Evolutionary conservation across 306 rosid species (phyloP).

Genomic region (Fagus sylvatica): DNA sequence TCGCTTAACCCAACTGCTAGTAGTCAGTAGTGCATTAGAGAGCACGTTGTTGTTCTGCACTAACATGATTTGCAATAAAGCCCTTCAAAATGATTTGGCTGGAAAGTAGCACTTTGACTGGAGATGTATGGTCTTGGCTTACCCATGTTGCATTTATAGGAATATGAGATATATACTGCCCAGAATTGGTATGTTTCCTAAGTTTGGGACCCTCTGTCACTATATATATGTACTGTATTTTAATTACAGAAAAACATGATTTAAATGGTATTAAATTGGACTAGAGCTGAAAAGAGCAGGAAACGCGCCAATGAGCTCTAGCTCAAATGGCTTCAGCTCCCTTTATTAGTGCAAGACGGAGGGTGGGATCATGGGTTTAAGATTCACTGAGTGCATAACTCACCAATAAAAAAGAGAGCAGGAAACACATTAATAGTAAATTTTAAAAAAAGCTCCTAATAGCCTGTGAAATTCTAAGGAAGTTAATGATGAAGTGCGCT

Average conservation of each 20-base stretch:
- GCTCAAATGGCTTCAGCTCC: too few species aligned
- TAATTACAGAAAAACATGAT: neutral
- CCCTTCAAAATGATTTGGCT: neutral
- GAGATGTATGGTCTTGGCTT: neutral
- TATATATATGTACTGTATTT: neutral
- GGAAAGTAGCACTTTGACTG: neutral
- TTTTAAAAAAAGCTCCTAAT: neutral
- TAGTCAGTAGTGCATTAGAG: neutral
- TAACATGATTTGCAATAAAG: neutral
- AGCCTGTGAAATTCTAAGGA: neutral
- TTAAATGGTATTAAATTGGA: neutral
- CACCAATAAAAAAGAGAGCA: too few species aligned
- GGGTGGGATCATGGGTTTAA: too few species aligned
- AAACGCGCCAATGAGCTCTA: too few species aligned
- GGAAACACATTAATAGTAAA: neutral
- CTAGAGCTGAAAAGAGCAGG: neutral
- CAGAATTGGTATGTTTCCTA: neutral
- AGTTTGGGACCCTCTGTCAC: neutral
- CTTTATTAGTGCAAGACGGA: too few species aligned
- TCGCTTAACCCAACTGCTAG: neutral
- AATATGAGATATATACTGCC: neutral
- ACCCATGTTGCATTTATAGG: neutral
- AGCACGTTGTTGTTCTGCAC: neutral
- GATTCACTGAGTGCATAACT: too few species aligned
- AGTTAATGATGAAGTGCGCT: neutral